These are phyloP conservation scores for Kwoniella sp. DNA, from an alignment of 768 basidiomycete species.

Conservation along the genomic window DNA sequence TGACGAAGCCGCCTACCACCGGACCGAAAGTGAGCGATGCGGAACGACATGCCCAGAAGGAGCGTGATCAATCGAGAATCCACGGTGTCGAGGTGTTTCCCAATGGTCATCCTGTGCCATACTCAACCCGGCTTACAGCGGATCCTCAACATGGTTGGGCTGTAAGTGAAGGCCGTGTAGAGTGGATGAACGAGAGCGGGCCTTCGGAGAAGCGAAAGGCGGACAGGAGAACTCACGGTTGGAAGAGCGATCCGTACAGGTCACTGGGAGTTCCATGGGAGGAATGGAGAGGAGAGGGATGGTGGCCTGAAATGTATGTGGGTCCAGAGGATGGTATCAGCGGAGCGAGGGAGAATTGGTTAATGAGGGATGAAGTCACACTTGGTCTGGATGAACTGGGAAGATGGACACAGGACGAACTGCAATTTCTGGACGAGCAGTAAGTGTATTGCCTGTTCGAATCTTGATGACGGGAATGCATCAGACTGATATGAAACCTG, in stretches of 20 bases:
- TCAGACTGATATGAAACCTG: too few relatives aligned
- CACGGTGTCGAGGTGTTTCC: slow-evolving; percentile 7
- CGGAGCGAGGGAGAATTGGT: slow-evolving; percentile 25
- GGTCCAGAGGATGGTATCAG: slow-evolving; percentile 11
- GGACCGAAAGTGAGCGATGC: neutral
- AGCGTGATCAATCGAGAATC: slow-evolving; percentile 12
- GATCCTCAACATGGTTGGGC: slow-evolving; percentile 8
- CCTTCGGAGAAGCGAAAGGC: slow-evolving; percentile 3
- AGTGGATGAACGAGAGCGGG: slow-evolving; percentile 15
- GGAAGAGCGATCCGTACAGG: neutral
- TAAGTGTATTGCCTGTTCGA: slow-evolving; percentile 26
- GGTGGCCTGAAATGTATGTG: slow-evolving; percentile 48
- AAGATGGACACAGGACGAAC: slow-evolving; percentile 18
- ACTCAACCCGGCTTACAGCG: slow-evolving; percentile 6
- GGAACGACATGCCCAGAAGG: slow-evolving; percentile 8
- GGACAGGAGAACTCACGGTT: slow-evolving; percentile 15
- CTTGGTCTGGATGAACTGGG: slow-evolving; percentile 45
- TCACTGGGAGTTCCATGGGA: slow-evolving; percentile 36
- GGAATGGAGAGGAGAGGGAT: slow-evolving; percentile 51
- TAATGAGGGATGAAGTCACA: slow-evolving; percentile 37
- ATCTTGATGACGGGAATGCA: too few relatives aligned
- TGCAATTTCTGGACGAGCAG: slow-evolving; percentile 32
- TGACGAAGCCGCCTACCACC: slow-evolving; percentile 19
- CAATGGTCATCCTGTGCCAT: slow-evolving; percentile 16
- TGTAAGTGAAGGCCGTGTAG: slow-evolving; percentile 2